phyloP scores from a whole-genome alignment of 2,329 filamentous ascomycete genomes.

The Xylariaceae sp. region DNA sequence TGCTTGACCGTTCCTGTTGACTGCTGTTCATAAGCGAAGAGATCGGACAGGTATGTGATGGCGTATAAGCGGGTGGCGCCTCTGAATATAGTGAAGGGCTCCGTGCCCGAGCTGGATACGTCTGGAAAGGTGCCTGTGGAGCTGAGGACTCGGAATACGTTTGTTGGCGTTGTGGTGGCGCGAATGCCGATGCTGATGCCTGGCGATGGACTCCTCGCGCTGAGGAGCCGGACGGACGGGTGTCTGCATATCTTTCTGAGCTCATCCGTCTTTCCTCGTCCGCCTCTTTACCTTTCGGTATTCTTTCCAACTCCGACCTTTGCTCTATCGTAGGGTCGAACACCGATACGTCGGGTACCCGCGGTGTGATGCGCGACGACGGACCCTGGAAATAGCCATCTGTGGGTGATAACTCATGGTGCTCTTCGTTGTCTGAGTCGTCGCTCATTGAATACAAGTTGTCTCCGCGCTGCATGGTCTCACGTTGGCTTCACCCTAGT shows the following conservation, averaged over 20 bases:
- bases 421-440: slow-evolving; percentile 28
- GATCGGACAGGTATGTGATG: slow-evolving; percentile 29
- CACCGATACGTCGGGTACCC: slow-evolving; percentile 46
- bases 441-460: slow-evolving; percentile 42
- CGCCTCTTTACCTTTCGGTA: slow-evolving; percentile 43
- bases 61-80: slow-evolving; percentile 50
- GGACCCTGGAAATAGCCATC: slow-evolving; percentile 49
- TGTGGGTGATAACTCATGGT: slow-evolving; percentile 43
- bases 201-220: slow-evolving; percentile 9
- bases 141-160: slow-evolving; percentile 27
- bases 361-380: slow-evolving; percentile 37
- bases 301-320: slow-evolving; percentile 26
- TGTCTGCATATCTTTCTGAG: slow-evolving; percentile 9
- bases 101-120: slow-evolving; percentile 16
- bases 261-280: slow-evolving; percentile 38
- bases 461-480: slow-evolving; percentile 47
- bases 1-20: slow-evolving; percentile 21
- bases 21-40: slow-evolving; percentile 6
- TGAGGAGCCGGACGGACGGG: slow-evolving; percentile 13
- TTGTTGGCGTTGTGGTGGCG: slow-evolving; percentile 10
- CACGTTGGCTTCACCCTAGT: slow-evolving; percentile 25
- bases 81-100: slow-evolving; percentile 32
- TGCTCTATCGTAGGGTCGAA: slow-evolving; percentile 43
- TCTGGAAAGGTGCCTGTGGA: slow-evolving; percentile 18
- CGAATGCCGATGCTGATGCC: slow-evolving; percentile 9